Percentiles rank a stretch among this genome's conserved stretches.
phyloP scores from a whole-genome alignment of 257 asterid genomes.

The Lycium barbarum region DNA sequence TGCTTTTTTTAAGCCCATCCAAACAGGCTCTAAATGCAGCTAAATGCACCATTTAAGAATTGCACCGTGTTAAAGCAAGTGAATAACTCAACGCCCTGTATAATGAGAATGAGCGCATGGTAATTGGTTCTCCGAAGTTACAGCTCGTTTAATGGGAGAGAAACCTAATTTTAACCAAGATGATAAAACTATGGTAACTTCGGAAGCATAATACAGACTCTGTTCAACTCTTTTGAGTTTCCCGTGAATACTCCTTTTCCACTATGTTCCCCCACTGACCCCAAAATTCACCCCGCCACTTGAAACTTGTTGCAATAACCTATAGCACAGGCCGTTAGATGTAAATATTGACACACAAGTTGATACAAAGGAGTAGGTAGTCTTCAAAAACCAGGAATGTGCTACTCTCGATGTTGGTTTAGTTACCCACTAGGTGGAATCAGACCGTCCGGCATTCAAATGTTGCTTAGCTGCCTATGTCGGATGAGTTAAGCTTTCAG shows the following conservation, averaged over 20 bases:
- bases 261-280: background rate
- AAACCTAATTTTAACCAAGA: background rate
- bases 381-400: background rate
- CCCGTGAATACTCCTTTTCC: background rate
- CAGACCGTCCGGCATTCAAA: background rate
- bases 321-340: background rate
- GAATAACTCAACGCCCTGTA: background rate
- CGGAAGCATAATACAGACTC: background rate
- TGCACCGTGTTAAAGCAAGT: background rate
- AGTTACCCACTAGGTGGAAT: background rate
- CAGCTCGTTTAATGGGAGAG: background rate
- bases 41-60: background rate
- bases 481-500: background rate
- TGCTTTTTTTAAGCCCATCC: too few relatives aligned
- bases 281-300: background rate
- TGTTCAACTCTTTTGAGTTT: background rate
- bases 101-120: constrained; percentile 1
- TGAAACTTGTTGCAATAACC: background rate
- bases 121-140: background rate
- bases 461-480: constrained; percentile 4
- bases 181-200: background rate
- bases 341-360: background rate
- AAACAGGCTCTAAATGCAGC: too few relatives aligned
- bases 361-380: background rate
- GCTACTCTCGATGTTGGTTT: background rate